These are phyloP conservation scores for Closterium sp. DNA, from an alignment of 139 green algal genomes.

Conservation along the genomic window DNA sequence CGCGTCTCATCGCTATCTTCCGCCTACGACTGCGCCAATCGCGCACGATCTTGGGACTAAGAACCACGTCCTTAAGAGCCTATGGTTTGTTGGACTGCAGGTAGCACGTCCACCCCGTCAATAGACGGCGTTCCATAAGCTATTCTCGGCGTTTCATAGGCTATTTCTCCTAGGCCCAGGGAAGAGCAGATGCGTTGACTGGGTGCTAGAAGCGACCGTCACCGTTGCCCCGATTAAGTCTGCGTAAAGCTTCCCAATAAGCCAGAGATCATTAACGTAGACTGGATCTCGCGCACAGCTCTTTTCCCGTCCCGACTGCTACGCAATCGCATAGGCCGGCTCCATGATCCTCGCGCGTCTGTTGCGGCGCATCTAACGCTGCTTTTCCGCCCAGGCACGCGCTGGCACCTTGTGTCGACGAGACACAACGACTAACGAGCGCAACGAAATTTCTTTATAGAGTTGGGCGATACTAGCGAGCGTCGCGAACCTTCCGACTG, in stretches of 20 bases:
- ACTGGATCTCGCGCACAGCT: neutral
- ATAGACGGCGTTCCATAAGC: too few relatives aligned
- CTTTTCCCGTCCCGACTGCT: neutral
- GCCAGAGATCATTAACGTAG: neutral
- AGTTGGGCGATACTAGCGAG: neutral
- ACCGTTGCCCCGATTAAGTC: neutral
- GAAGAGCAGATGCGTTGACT: neutral
- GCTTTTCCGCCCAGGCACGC: too few relatives aligned
- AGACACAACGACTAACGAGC: too few relatives aligned
- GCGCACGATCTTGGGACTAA: neutral
- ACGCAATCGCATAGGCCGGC: neutral
- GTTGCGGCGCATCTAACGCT: neutral
- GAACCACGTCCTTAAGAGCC: neutral
- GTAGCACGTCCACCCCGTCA: too few relatives aligned
- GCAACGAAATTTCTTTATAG: neutral
- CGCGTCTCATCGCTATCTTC: neutral
- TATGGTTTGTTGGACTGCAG: too few relatives aligned
- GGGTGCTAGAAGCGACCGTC: neutral
- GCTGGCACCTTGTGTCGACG: too few relatives aligned
- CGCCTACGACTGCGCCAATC: neutral
- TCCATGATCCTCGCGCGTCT: neutral
- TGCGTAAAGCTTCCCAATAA: neutral
- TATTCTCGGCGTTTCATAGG: neutral
- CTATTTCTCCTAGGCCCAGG: neutral
- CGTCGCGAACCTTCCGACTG: too few relatives aligned